Base-by-base conservation (phyloP, 1,284 basidiomycete species). In the Chalciporus sp. region DNA sequence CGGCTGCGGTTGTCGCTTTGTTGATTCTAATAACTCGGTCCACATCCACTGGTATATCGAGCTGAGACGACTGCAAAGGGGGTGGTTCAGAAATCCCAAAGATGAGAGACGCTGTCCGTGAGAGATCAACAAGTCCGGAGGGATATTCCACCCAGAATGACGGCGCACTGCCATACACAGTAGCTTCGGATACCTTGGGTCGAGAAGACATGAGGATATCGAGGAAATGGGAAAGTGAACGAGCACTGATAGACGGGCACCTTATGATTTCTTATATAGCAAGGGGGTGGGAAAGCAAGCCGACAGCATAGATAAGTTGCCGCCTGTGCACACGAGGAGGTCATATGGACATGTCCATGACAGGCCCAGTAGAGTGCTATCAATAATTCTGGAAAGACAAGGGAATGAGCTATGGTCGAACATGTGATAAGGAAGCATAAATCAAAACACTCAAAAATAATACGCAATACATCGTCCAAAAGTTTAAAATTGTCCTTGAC, bases 71-170 rank as follows among this genome's bases (percentile, higher is more conserved):
- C 10, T 60, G 47, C 43, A 67, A 60, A 43, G 77, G 65, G 7
- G 72, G 68, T 3, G 78, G 74, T 7, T 59, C 51, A 10, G 52
- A 52, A 11, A 27, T 48, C 27, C 55, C 53, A 49, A 52, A 52
- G 58, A 47, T 44, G 37, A 50, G 51, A 58, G 76, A 81, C 45
- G 64, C 62, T 14, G 73, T 73, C 42, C 84, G 77, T 17, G 84
- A 80, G 45, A 88, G 69, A 65, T 88, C 84, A 29, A 88, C 69
- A 28, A 86, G 75, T 1, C 85, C 85, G 23, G 75, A 76, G 5
- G 85, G 83, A 62, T 86, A 86, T 65, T 88, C 85, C 33, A 85
- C 80, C 86, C 85, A 87, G 67, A 83, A 88, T 7, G 75, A 77
- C 7, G 72, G 67, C n/a, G 74, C 69, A 61, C 78, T 79, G 42